Base-by-base conservation (phyloP, 1,284 basidiomycete species). In the Ganoderma sinense region DNA sequence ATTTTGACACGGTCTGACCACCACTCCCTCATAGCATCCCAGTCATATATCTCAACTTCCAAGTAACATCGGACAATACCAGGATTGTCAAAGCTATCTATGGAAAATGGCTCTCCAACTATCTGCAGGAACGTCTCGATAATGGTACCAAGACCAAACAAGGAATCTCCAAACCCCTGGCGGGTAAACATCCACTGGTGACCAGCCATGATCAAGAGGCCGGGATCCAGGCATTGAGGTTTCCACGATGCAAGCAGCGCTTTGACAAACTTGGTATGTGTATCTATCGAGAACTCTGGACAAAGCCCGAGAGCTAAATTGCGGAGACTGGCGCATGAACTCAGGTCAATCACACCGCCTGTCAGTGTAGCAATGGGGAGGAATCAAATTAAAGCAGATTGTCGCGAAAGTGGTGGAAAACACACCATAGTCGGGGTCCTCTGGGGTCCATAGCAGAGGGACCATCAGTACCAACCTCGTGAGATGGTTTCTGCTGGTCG, bases 181-280 rank as follows among this genome's bases (percentile, higher is more conserved):
- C 43, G 43, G 8, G 43, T 45, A 20, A n/a, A 5, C 14, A 1
- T 2, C 1, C 3, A 18, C 29, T 36, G 11, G 18, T 7, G 6
- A 20, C 1, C 7, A 4, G 20, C 1, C 5, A 2, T 7, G 20
- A 56, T 7, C 20, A 8, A 0, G 1, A 31, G 31, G 1, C 1
- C 20, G 14, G 55, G 4, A 36, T 56, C 16, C 55, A 4, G 10
- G 7, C 3, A 7, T 20, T 36, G 51, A 4, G 23, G 51, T 29
- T 53, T 53, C 51, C 51, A 53, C 23, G 51, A 53, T 5, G 23
- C 11, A 16, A 53, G 51, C 51, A 53, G n/a, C 23, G 26, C 23
- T 53, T 10, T 29, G 8, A 53, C 51, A 16, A 53, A 29, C 13
- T 13, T 23, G 11, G 11, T 8, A 29, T 53, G 51, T n/a, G 20